Base-by-base conservation (phyloP, 2,329 filamentous ascomycete genomes). In the Davidsoniella neocaledoniae region DNA sequence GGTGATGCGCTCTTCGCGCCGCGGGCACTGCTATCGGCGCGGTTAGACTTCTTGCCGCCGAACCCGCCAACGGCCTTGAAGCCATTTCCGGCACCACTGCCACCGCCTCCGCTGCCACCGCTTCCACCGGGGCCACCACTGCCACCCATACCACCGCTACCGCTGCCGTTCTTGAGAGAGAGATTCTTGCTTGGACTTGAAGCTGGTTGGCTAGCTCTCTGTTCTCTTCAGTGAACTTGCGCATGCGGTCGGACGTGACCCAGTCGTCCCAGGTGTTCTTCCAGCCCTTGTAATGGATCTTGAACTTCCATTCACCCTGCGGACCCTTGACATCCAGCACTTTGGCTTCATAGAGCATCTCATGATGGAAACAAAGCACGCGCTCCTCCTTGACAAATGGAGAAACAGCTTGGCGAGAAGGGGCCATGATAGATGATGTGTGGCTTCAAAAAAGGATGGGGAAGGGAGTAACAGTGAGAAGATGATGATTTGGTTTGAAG, bases 211-310 rank as follows among this genome's bases (percentile, higher is more conserved):
- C 87, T 37, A 98, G 75, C 62, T 94, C 86, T 61, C 86, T 85
- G 67, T 96, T 95, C 67, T 96, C 91, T 51, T 94, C 86, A 47
- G 81, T 94, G 63, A 90, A 83, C 68, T 95, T 95, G 61, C 88
- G 82, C 54, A 98, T 81, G 57, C 91, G 85, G 63, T 96, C 90
- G 65, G 87, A 81, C 19, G 85, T 78, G 42, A 96, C 91, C 90
- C 90, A 96, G 68, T 98, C 91, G 68, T 98, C 91, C 91, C 91
- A 98, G 74, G 87, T 95, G 64, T 90, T 88, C 72, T 98, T 98
- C 91, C 91, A 98, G 60, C 91, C 91, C 67, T 96, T 96, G 71
- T 98, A 98, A 67, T 98, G 91, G 50, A 98, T 84, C 61, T 85
- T 84, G 69, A 94, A 98, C 63, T 86, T 79, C 61, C 79, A 87